Conservation (phyloP, 1,284 basidiomycete species). For the Paramarasmius palmivorus region DNA sequence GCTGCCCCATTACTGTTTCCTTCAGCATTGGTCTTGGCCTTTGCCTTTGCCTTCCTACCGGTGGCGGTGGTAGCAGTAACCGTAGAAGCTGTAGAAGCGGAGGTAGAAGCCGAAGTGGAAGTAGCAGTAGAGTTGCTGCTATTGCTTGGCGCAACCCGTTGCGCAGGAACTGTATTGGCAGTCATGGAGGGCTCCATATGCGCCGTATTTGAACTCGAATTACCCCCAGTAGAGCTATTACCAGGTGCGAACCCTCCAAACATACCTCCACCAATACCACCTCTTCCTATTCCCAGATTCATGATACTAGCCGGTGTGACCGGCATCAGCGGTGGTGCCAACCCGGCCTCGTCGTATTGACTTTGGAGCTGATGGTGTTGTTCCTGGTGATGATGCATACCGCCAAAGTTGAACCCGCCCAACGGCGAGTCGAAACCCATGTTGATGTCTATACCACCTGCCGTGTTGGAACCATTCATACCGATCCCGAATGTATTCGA, state of each 20-base stretch:
- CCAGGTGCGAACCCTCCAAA: background rate
- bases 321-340: slow-evolving; percentile 53
- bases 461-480: background rate
- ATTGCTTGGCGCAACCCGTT: background rate
- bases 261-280: slow-evolving; percentile 30
- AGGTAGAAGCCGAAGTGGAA: slow-evolving; percentile 14
- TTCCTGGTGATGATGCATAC: slow-evolving; percentile 8
- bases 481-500: slow-evolving; percentile 9
- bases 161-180: background rate
- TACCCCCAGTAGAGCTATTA: background rate
- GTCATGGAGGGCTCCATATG: background rate
- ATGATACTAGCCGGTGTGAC: slow-evolving; percentile 87
- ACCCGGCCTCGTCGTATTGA: slow-evolving; percentile 6
- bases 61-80: slow-evolving; percentile 27
- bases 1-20: slow-evolving; percentile 24
- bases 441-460: background rate
- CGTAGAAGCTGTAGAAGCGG: slow-evolving; percentile 28
- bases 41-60: slow-evolving; percentile 19
- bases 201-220: background rate
- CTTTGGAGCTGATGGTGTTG: slow-evolving; percentile 25
- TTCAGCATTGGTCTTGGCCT: slow-evolving; percentile 25
- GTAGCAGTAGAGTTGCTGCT: slow-evolving; percentile 10
- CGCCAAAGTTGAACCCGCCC: background rate
- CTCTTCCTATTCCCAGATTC: slow-evolving; percentile 62
- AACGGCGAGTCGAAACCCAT: background rate